Conservation (phyloP, 192 early-diverging fungal species). For the Backusella macrospora region DNA sequence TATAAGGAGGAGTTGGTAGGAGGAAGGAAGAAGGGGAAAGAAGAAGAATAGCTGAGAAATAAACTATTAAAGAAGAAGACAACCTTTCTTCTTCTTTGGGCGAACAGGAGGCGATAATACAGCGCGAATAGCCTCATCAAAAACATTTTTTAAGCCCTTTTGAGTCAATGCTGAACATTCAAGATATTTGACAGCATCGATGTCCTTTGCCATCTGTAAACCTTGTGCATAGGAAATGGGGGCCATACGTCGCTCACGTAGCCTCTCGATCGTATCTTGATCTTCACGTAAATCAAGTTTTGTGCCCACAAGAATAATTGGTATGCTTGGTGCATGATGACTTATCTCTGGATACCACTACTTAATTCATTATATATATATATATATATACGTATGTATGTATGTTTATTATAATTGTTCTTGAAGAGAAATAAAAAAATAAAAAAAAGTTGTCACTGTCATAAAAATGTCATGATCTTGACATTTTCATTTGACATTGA, state of each 20-base stretch:
- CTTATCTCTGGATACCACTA: slow-evolving; percentile 87
- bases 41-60: no score
- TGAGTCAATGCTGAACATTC: slow-evolving; percentile 93
- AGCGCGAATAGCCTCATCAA: slow-evolving; percentile 91
- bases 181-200: slow-evolving; percentile 80
- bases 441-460: no score
- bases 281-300: slow-evolving; percentile 93
- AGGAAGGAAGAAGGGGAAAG: no score
- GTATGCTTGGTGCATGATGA: slow-evolving; percentile 87
- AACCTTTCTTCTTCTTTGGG: slow-evolving; percentile 60
- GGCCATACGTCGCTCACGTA: slow-evolving; percentile 72
- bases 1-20: no score
- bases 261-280: slow-evolving; percentile 72
- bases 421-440: no score
- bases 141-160: slow-evolving; percentile 90
- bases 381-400: not conserved
- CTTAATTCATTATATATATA: slow-evolving; percentile 66
- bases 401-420: no score
- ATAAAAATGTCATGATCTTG: not conserved
- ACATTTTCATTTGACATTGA: not conserved
- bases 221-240: slow-evolving; percentile 83
- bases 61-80: slow-evolving; percentile 59
- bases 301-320: slow-evolving; percentile 85
- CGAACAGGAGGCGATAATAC: slow-evolving; percentile 66
- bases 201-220: slow-evolving; percentile 73